Base-by-base conservation (phyloP, 352 stramenopile genomes). In the Globisporangium cederbergense region DNA sequence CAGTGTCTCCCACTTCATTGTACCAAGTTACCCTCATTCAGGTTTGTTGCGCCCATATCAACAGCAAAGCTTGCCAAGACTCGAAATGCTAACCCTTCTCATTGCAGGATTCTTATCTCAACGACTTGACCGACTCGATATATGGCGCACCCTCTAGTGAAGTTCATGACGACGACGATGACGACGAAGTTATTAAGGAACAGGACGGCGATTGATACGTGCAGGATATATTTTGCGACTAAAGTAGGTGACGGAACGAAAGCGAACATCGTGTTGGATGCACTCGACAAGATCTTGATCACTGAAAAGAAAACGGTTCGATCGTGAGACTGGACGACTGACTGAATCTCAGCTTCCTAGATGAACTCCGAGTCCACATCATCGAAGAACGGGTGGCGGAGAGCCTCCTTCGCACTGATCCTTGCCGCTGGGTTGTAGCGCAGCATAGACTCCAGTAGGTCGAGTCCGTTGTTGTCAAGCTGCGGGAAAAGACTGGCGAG, bases 351-450 rank as follows among this genome's bases (percentile, higher is more conserved):
- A 40, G 51, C 10, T 43, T 58, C 28, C 60, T 88, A 93, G 60
- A 91, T 70, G 75, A 75, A 90, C 57, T 90, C 65, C 8, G 84
- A 78, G 72, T 91, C 84, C 7, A 93, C 72, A 47, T 93, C 83
- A 58, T 91, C 83, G 66, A 95, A 95, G 68, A 81, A 95, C n/a
- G 86, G 82, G 67, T 95, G 86, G 16, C 86, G 86, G 47, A 95
- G 64, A 1, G 86, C 86, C 62, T 93, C 84, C 69, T 95, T 92
- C 14, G 86, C 86, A 53, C 82, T 91, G 64, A 95, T 93, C 65
- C 86, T 76, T 43, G 66, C 65, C 11, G 75, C 71, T 16, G 86
- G 86, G 43, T 95, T 77, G 61, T 95, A 95, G 9, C 73, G 75
- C 47, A 95, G 73, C 82, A 95, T 91, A 40, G 70, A 81, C 77